These are phyloP conservation scores for Populus euphratica DNA, from an alignment of 345 rosid genomes.

Conservation along the genomic window DNA sequence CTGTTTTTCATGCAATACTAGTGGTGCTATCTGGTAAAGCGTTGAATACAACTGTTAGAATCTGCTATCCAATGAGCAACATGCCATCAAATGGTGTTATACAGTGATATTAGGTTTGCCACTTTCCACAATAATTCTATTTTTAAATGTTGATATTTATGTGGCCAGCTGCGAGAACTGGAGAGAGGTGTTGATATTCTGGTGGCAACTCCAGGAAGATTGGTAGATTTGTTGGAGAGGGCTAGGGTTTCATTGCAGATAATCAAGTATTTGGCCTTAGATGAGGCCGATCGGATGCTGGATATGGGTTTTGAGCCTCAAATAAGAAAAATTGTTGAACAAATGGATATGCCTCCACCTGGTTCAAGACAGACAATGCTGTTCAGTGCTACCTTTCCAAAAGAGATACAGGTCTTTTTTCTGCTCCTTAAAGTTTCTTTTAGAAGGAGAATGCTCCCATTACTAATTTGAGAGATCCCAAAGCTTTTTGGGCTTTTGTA, in stretches of 20 bases:
- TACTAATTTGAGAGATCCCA: not conserved
- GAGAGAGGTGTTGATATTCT: slow-evolving; percentile 98
- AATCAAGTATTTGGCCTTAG: slow-evolving; percentile 87
- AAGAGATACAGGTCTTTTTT: slow-evolving; percentile 76
- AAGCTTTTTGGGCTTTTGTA: not conserved
- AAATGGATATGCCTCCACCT: slow-evolving; percentile 92
- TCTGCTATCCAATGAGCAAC: not conserved
- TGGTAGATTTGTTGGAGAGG: slow-evolving; percentile 91
- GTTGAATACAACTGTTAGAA: not conserved
- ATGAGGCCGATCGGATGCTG: slow-evolving; percentile 98
- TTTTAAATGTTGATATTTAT: slow-evolving; percentile 7
- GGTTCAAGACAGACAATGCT: slow-evolving; percentile 89
- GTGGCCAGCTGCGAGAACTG: slow-evolving; percentile 77
- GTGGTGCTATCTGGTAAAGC: not conserved
- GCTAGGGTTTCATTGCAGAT: slow-evolving; percentile 92
- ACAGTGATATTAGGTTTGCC: not conserved
- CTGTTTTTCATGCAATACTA: not conserved
- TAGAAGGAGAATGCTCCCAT: not conserved
- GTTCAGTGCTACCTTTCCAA: slow-evolving; percentile 97
- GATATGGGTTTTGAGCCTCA: slow-evolving; percentile 99
- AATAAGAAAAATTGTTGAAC: slow-evolving; percentile 90
- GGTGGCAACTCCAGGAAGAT: slow-evolving; percentile 97
- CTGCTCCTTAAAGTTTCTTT: not conserved
- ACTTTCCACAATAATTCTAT: not conserved
- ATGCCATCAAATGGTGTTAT: not conserved